Base-by-base conservation (phyloP, 257 asterid species). In the Anisodus acutangulus region DNA sequence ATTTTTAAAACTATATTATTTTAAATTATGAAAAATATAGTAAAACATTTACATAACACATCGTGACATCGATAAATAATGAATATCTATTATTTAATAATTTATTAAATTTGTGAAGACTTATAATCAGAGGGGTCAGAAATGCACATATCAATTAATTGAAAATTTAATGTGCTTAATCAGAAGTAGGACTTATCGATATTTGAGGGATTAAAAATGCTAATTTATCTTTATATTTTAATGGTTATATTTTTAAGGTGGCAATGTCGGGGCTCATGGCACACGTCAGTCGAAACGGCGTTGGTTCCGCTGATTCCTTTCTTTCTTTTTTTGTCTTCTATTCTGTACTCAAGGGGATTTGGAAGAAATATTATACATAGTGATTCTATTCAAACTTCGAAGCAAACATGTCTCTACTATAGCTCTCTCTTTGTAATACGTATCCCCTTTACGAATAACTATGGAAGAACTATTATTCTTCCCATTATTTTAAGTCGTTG, bases 221-320 rank as follows among this genome's bases (percentile, higher is more conserved):
- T 39, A 68, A 68, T 7, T 39, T 13, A 3, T 5, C 51, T 6
- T 76, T 10, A n/a, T 53, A 49, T 7, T 51, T 1, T 76, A 51
- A 53, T 55, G 26, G 22, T 1, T 26, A 53, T 51, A 13, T 78
- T 78, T 26, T 13, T 26, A 78, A 53, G 82, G 19, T 53, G 82
- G 84, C 79, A 63, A 80, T 82, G 85, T 84, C 84, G 87, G 84
- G 89, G 84, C 86, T 84, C 84, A 85, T 85, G 91, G 88, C 55
- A 87, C 95, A 58, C 93, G 88, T 88, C 90, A 88, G 90, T 85
- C 95, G 91, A 91, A 91, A 93, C 95, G 95, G 89, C 97, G 94
- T 69, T 90, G 85, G 91, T 91, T 92, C 89, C 93, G 95, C 89
- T 84, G 93, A 91, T 92, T 91, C 93, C 90, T 88, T 90, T 83